Evolutionary conservation across 1,139 yeast species (phyloP).

Genomic region (Wickerhamiella pararugosa): DNA sequence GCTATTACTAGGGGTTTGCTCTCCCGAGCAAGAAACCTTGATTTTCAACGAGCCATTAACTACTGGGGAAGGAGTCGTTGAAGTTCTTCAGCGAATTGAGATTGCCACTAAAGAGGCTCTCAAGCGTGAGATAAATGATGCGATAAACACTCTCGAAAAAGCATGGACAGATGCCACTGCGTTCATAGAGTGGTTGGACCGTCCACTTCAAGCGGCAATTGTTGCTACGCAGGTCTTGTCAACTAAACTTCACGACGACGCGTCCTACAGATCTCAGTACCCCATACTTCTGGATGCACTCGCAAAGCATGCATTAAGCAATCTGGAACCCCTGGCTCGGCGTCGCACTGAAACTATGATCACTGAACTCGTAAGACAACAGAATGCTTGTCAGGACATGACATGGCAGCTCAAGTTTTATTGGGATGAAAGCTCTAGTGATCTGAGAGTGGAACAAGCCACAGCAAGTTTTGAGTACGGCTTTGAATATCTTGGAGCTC

Average conservation of each 20-base stretch:
- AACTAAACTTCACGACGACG: conserved; percentile 31
- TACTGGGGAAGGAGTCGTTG: conserved; percentile 35
- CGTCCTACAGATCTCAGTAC: not conserved
- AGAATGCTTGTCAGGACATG: conserved; percentile 10
- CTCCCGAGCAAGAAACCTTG: conserved; percentile 53
- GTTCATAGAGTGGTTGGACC: conserved; percentile 25
- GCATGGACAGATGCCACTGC: conserved; percentile 7
- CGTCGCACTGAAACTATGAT: conserved; percentile 43
- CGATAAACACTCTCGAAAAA: not conserved
- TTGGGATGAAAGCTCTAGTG: not conserved
- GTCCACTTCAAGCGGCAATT: conserved; percentile 45
- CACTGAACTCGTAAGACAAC: conserved; percentile 53
- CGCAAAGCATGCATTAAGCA: conserved; percentile 23
- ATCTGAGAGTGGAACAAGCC: conserved; percentile 20
- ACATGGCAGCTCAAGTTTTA: not conserved
- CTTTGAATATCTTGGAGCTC: conserved; percentile 68
- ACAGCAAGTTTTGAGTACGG: conserved; percentile 47
- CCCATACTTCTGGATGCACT: conserved; percentile 18
- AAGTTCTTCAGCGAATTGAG: conserved; percentile 55
- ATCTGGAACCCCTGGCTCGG: conserved; percentile 26
- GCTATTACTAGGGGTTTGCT: conserved; percentile 34
- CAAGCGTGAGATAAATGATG: not conserved
- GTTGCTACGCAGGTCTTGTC: conserved; percentile 47
- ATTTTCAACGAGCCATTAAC: conserved; percentile 30
- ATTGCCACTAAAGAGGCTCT: conserved; percentile 29